These are phyloP conservation scores for Dacryopinax primogenitus DNA, from an alignment of 768 basidiomycete species.

Conservation along the genomic window DNA sequence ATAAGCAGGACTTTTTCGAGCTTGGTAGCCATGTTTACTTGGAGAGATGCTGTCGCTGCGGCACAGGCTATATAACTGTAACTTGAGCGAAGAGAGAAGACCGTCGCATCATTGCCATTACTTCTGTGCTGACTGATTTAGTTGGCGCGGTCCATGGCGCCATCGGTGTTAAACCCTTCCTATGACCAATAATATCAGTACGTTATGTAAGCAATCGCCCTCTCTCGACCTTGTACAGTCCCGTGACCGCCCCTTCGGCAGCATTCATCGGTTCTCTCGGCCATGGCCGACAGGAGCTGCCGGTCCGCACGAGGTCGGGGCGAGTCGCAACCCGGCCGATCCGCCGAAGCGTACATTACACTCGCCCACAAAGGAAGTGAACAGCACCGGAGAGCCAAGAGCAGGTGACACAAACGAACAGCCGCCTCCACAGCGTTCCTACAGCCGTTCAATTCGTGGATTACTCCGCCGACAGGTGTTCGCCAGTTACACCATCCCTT, in stretches of 20 bases:
- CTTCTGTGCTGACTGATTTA: background rate
- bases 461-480: background rate
- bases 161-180: background rate
- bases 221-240: background rate
- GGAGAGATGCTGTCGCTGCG: background rate
- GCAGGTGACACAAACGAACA: background rate
- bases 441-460: background rate
- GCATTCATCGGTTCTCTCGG: too few species aligned
- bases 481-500: background rate
- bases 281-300: background rate
- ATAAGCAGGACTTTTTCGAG: conserved; percentile 13
- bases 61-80: too few species aligned
- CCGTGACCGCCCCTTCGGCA: background rate
- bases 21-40: background rate
- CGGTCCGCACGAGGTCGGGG: background rate
- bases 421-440: conserved; percentile 6
- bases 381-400: background rate
- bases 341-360: background rate
- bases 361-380: background rate
- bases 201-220: background rate
- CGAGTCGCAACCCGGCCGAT: background rate
- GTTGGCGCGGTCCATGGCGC: background rate
- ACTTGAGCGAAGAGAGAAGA: too few species aligned
- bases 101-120: background rate
- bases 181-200: background rate